phyloP scores from a whole-genome alignment of 108 stramenopile genomes.

The Licmophora abbreviata region DNA sequence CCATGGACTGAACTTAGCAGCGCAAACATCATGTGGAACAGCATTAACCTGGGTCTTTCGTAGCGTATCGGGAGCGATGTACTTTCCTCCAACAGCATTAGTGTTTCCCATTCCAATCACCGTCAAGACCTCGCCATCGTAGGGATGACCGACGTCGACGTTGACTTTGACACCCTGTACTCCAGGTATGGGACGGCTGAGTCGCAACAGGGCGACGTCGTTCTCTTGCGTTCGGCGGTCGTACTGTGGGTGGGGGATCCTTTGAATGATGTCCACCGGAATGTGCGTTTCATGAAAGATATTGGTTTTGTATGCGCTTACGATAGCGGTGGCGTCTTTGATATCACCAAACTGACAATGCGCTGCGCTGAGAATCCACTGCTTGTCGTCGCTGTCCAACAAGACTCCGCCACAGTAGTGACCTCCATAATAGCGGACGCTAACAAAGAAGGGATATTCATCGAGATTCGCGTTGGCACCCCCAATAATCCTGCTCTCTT shows the following conservation, averaged over 20 bases:
- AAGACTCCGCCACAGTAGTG: background rate
- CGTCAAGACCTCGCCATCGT: conserved; percentile 6
- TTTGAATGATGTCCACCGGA: background rate
- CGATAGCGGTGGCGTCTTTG: background rate
- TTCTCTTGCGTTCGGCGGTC: background rate
- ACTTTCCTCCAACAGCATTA: too few species aligned
- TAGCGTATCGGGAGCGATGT: too few species aligned
- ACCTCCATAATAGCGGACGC: background rate
- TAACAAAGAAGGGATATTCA: conserved; percentile 2
- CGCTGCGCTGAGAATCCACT: background rate
- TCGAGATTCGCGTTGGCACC: background rate
- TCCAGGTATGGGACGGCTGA: background rate
- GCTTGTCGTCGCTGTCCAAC: background rate
- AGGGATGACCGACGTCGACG: conserved; percentile 8
- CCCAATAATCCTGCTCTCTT: background rate
- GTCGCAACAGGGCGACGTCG: background rate
- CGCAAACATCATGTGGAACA: too few species aligned
- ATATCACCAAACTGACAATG: background rate
- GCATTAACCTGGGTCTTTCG: too few species aligned
- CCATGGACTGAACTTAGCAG: too few species aligned
- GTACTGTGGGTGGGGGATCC: background rate
- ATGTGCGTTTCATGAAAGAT: background rate
- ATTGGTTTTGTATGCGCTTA: background rate
- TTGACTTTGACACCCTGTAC: background rate
- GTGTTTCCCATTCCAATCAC: too few species aligned